Evolutionary conservation across 805 yeast genomes (phyloP).

Genomic region (Cyberlindnera xylosilytica): DNA sequence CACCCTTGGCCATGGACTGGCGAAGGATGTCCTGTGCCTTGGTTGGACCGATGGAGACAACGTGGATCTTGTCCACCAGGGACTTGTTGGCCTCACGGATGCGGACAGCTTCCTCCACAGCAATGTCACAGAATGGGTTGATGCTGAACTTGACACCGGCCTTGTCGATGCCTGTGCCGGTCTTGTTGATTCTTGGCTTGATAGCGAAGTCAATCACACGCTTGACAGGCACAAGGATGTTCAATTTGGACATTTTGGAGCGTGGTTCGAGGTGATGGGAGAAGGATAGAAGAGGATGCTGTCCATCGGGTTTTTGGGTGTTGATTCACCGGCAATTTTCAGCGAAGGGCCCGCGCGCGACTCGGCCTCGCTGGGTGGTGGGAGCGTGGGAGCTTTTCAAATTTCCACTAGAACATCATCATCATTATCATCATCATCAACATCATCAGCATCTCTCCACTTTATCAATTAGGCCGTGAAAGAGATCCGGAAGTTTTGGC

Average conservation of each 20-base stretch:
- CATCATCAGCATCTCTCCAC: too few species aligned
- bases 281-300: background rate
- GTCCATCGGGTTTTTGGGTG: background rate
- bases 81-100: slow-evolving; percentile 64
- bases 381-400: too few species aligned
- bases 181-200: slow-evolving; percentile 86
- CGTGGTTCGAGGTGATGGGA: too few species aligned
- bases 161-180: slow-evolving; percentile 75
- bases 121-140: slow-evolving; percentile 98
- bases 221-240: slow-evolving; percentile 90
- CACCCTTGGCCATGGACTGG: slow-evolving; percentile 93
- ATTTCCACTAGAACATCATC: too few species aligned
- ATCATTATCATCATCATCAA: too few species aligned
- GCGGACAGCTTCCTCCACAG: slow-evolving; percentile 89
- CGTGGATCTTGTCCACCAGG: slow-evolving; percentile 78
- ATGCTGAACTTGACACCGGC: slow-evolving; percentile 89
- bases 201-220: slow-evolving; percentile 92
- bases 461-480: too few species aligned
- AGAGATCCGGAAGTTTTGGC: too few species aligned
- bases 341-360: background rate
- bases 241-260: slow-evolving; percentile 43
- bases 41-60: slow-evolving; percentile 84
- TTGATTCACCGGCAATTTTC: background rate
- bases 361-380: background rate
- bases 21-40: slow-evolving; percentile 87